Base-by-base conservation (phyloP, 805 yeast genomes). In the Metschnikowia matae region DNA sequence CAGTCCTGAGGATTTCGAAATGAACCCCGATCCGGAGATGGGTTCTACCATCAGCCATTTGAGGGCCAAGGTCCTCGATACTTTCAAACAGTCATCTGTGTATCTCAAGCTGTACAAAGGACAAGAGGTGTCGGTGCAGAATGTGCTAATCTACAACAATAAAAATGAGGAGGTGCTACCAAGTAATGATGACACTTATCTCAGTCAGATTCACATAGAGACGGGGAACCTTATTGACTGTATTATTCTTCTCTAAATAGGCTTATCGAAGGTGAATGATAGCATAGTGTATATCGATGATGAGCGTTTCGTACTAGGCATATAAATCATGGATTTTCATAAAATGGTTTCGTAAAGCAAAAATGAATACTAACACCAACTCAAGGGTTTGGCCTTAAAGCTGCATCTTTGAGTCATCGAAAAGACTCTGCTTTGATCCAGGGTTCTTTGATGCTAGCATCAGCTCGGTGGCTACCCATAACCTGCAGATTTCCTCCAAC, bases 1-100 rank as follows among this genome's bases (percentile, higher is more conserved):
- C 65, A 81, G 87, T 31, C 94, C 95, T 0, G 91, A 85, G 57
- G 96, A 88, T 59, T 87, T 81, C 62, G 82, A 81, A 53, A 64
- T 67, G 56, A 78, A 78, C 53, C 80, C 67, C 5, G 65, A 87
- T 50, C 85, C 83, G 4, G 91, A 81, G 52, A 77, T 74, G 48
- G 96, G 96, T 0, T 81, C 91, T 8, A 79, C 84, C 17, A 73
- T 91, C 33, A 77, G 72, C 15, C 81, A 84, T 54, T 72, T 89
- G 49, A 77, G 89, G 54, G 56, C 65, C 1, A 85, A 82, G 61
- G 67, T 84, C 2, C 75, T 83, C 34, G 68, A 74, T 38, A 71
- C 87, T 53, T 79, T 85, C 57, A 73, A 75, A 50, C 81, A 57
- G 6, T 70, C 77, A 0, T 57, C 61, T 2, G 46, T 69, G 4